These are phyloP conservation scores for Murraya koenigii DNA, from an alignment of 345 rosid genomes.

Conservation along the genomic window DNA sequence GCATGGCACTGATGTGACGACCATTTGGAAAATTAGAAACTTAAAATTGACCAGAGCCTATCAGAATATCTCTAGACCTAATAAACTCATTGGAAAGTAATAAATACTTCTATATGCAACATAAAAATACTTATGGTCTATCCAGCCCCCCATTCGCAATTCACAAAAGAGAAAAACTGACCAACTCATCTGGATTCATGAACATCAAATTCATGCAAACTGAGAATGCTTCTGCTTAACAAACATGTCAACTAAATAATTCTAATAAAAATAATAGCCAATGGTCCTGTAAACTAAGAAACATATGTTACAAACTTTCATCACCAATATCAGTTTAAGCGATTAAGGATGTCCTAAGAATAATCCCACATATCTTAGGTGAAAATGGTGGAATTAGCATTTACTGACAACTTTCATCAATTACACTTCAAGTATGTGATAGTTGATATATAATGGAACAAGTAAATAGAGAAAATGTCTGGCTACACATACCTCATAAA, in stretches of 20 bases:
- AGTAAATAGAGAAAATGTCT: neutral
- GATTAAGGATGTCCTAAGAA: neutral
- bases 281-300: neutral
- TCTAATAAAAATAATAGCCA: neutral
- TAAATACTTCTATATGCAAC: neutral
- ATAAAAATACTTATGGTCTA: neutral
- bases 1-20: neutral
- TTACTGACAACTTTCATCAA: neutral
- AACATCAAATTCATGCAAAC: neutral
- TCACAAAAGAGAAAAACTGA: neutral
- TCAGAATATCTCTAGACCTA: neutral
- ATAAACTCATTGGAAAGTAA: neutral
- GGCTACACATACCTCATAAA: constrained; percentile 54
- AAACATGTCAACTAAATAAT: neutral
- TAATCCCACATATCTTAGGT: neutral
- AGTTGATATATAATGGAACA: neutral
- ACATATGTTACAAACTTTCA: neutral
- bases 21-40: neutral
- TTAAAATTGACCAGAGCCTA: neutral
- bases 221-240: neutral
- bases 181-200: neutral
- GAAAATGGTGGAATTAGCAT: neutral
- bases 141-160: neutral
- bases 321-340: neutral
- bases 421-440: too few species aligned